phyloP scores from a whole-genome alignment of 2,329 filamentous ascomycete genomes.

The Rhinocladiella similis region DNA sequence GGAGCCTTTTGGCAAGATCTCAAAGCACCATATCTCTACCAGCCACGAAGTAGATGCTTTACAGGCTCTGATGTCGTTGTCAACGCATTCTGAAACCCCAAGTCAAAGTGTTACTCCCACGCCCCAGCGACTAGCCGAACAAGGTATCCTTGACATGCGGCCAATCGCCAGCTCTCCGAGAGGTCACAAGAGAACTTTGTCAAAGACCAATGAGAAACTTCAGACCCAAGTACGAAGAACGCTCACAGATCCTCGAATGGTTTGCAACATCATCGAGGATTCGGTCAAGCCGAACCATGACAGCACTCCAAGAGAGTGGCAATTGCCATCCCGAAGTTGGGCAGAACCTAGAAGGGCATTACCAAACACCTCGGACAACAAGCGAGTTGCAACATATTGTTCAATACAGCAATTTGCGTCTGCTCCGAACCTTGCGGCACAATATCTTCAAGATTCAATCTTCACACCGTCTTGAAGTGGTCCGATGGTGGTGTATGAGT shows the following conservation, averaged over 20 bases:
- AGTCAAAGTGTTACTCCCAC: constrained; percentile 25
- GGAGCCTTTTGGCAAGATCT: not conserved
- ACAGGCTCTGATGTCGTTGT: constrained; percentile 20
- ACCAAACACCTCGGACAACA: constrained; percentile 15
- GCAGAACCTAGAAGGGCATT: constrained; percentile 13
- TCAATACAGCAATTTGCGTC: constrained; percentile 21
- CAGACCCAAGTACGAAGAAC: constrained; percentile 15
- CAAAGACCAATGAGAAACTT: constrained; percentile 16
- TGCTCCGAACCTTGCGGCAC: constrained; percentile 17
- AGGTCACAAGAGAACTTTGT: constrained; percentile 24
- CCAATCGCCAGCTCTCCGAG: constrained; percentile 5
- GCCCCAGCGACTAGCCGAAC: constrained; percentile 10
- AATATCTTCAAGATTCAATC: constrained; percentile 6
- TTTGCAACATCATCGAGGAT: constrained; percentile 15
- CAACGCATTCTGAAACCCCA: constrained; percentile 14
- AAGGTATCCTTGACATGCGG: not conserved
- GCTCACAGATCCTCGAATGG: not conserved
- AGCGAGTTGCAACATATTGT: constrained; percentile 22
- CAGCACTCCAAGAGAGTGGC: constrained; percentile 14
- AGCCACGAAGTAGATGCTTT: constrained; percentile 19
- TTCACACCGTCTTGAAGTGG: not conserved
- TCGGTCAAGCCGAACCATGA: constrained; percentile 8
- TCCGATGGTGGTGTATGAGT: not conserved
- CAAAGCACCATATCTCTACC: constrained; percentile 3
- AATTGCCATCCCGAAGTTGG: constrained; percentile 12